A percentile compares a stretch with the other conserved stretches of the same genome.
Evolutionary conservation across 2,329 filamentous ascomycete genomes (phyloP).

Genomic region (Fonsecaea nubica): DNA sequence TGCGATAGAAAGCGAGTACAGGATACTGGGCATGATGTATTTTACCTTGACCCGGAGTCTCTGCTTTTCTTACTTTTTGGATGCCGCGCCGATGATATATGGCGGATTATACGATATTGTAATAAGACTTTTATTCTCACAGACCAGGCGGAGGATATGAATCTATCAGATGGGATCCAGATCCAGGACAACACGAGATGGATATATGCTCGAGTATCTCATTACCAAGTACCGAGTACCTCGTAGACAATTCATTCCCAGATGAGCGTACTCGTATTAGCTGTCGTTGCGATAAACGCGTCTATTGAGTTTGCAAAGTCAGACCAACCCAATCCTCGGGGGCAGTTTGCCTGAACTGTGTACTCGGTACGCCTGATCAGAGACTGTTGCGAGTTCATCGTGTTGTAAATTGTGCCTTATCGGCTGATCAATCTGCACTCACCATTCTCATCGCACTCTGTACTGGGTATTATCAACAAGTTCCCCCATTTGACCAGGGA

Average conservation of each 20-base stretch:
- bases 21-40: not conserved
- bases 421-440: not conserved
- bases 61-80: not conserved
- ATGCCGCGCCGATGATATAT: not conserved
- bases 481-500: not conserved
- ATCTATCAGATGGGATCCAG: not conserved
- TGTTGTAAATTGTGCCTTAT: not conserved
- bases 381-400: too few species aligned
- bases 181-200: not conserved
- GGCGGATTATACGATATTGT: conserved; percentile 1
- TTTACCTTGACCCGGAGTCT: not conserved
- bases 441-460: too few species aligned
- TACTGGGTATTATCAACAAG: too few species aligned
- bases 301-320: too few species aligned
- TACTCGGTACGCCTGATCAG: not conserved
- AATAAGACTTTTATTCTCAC: not conserved
- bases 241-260: too few species aligned
- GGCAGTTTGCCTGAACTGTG: too few species aligned
- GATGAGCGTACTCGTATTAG: too few species aligned
- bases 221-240: too few species aligned
- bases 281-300: too few species aligned
- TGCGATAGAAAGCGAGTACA: not conserved
- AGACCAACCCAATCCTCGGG: too few species aligned
- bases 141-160: not conserved
- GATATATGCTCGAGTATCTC: not conserved